phyloP scores from a whole-genome alignment of 2,329 filamentous ascomycete species.

The Scedosporium minutisporum region DNA sequence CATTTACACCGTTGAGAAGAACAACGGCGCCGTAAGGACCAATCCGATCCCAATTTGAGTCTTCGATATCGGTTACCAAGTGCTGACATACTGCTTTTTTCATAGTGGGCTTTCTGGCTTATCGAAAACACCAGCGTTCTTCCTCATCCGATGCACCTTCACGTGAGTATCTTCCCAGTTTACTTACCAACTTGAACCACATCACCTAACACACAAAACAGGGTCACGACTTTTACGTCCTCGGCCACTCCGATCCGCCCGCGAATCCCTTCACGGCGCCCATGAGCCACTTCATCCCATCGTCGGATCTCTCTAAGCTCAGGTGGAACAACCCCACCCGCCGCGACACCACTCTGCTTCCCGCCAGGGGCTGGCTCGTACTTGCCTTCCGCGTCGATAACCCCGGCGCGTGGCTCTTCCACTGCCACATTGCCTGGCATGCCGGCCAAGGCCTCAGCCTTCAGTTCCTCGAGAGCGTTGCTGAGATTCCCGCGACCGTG shows the following conservation, averaged over 20 bases:
- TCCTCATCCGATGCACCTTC: conserved; percentile 39
- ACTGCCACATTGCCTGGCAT: conserved; percentile 51
- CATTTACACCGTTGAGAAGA: neutral
- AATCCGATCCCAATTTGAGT: neutral
- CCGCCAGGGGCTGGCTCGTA: conserved; percentile 32
- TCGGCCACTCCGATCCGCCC: conserved; percentile 18
- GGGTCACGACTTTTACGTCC: conserved; percentile 36
- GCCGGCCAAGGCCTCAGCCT: conserved; percentile 41
- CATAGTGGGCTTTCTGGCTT: conserved; percentile 21
- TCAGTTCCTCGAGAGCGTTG: conserved; percentile 31
- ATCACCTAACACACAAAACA: conserved; percentile 44
- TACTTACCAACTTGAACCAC: neutral
- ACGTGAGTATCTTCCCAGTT: conserved; percentile 16
- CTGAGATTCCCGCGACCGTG: conserved; percentile 9
- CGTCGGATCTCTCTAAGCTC: conserved; percentile 23
- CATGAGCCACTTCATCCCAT: conserved; percentile 16
- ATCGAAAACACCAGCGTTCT: conserved; percentile 18
- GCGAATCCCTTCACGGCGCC: conserved; percentile 6
- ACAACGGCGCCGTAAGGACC: conserved; percentile 28
- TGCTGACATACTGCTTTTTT: neutral
- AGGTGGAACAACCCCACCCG: conserved; percentile 40
- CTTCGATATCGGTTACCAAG: neutral
- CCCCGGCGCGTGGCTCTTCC: conserved; percentile 42
- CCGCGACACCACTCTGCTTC: conserved; percentile 41
- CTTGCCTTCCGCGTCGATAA: conserved; percentile 40